A percentile compares a stretch with the other conserved stretches of the same genome.
phyloP scores from a whole-genome alignment of 257 asterid genomes.

The Striga asiatica region DNA sequence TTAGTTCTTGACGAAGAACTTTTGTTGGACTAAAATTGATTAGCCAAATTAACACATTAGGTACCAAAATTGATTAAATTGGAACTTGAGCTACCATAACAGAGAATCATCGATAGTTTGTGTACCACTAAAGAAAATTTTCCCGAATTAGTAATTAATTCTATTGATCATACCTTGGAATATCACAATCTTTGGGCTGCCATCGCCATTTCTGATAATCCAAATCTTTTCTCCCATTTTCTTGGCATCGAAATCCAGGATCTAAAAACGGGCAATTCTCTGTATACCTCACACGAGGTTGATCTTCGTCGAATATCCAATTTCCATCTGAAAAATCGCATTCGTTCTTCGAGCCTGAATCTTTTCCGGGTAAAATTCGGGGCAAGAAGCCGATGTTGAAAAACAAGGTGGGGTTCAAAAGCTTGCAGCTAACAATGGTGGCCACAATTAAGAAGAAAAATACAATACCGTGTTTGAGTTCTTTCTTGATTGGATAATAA shows the following conservation, averaged over 20 bases:
- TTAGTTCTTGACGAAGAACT: no score
- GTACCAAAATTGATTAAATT: no score
- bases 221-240: constrained; percentile 44
- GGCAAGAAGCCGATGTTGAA: constrained; percentile 26
- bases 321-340: constrained; percentile 65
- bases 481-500: constrained; percentile 24
- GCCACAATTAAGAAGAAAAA: constrained; percentile 28
- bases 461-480: constrained; percentile 21
- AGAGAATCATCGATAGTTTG: no score
- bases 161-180: constrained; percentile 50
- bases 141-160: no score
- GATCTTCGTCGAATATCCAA: constrained; percentile 65
- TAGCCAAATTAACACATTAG: no score
- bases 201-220: constrained; percentile 78
- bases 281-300: constrained; percentile 28
- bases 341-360: neutral
- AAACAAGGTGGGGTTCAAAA: constrained; percentile 24
- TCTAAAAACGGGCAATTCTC: constrained; percentile 83
- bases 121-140: neutral
- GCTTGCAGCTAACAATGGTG: constrained; percentile 19
- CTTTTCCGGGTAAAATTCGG: constrained; percentile 17
- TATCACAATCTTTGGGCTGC: constrained; percentile 58
- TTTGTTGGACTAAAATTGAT: no score
- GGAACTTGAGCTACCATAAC: no score
- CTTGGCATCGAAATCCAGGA: constrained; percentile 75